Conservation (phyloP, 1,139 yeast genomes). For the Zygotorulaspora mrakii region DNA sequence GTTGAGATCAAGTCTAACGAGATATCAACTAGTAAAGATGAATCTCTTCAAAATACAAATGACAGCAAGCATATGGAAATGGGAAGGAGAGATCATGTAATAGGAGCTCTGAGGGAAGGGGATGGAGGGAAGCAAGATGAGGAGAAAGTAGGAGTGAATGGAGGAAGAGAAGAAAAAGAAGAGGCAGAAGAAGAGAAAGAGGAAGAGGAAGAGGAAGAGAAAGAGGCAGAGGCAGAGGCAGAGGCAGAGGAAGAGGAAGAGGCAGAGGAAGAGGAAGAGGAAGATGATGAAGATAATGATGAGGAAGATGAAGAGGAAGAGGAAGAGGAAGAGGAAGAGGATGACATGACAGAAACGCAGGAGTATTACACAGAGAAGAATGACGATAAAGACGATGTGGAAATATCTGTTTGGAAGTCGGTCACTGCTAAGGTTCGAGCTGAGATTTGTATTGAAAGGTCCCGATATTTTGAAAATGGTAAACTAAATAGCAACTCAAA, state of each 20-base stretch:
- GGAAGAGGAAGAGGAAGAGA: constrained; percentile 4
- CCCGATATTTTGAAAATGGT: constrained; percentile 56
- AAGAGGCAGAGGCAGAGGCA: constrained; percentile 2
- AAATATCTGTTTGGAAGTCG: constrained; percentile 75
- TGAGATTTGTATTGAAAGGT: constrained; percentile 65
- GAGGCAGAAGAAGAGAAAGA: constrained; percentile 5
- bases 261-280: constrained; percentile 9
- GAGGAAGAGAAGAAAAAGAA: constrained; percentile 3
- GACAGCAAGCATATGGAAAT: too few relatives aligned
- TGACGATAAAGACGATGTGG: constrained; percentile 62
- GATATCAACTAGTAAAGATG: too few relatives aligned
- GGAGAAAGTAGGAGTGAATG: constrained; percentile 1
- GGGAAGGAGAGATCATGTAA: too few relatives aligned
- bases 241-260: constrained; percentile 2
- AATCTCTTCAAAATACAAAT: too few relatives aligned
- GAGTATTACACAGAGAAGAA: constrained; percentile 42
- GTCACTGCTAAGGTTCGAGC: constrained; percentile 78
- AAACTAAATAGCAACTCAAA: constrained; percentile 61
- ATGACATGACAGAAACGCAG: constrained; percentile 28
- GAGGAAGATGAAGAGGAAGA: constrained; percentile 28
- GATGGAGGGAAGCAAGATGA: background rate
- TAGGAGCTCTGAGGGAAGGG: too few relatives aligned
- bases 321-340: constrained; percentile 36
- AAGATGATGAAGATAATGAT: constrained; percentile 17
- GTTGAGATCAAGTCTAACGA: too few relatives aligned